Evolutionary conservation across 192 early-diverging fungal species (phyloP).

Genomic region (Obelidium mucronatum): DNA sequence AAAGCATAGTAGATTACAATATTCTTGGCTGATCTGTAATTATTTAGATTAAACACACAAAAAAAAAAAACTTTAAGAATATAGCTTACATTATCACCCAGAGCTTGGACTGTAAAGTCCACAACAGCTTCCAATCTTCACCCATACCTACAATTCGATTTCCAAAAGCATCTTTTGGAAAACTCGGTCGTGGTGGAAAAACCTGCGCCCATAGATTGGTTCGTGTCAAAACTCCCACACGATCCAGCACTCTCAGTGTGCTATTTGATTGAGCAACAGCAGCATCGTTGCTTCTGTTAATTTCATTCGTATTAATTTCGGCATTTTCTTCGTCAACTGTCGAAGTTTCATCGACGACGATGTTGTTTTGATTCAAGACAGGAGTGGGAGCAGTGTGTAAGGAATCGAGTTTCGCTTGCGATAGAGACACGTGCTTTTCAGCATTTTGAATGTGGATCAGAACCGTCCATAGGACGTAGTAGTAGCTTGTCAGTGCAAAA

Average conservation of each 20-base stretch:
- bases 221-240: background rate
- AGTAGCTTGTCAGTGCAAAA: background rate
- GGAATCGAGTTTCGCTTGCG: slow-evolving; percentile 2
- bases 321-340: background rate
- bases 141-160: background rate
- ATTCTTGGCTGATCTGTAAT: slow-evolving; percentile 1
- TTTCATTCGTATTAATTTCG: too few species aligned
- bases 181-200: background rate
- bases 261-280: background rate
- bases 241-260: background rate
- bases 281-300: too few species aligned
- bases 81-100: too few species aligned
- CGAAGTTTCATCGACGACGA: background rate
- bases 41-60: too few species aligned
- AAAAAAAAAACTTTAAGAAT: too few species aligned
- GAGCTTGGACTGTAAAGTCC: background rate
- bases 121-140: slow-evolving; percentile 5
- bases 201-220: background rate
- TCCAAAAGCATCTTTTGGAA: background rate
- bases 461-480: slow-evolving; percentile 12
- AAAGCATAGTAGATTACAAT: background rate
- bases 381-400: background rate
- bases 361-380: background rate
- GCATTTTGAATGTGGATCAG: slow-evolving; percentile 2
- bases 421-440: background rate